Percentiles rank a stretch among this genome's conserved stretches.
Conservation (phyloP, 768 basidiomycete species). For the Myochromella boudieri region DNA sequence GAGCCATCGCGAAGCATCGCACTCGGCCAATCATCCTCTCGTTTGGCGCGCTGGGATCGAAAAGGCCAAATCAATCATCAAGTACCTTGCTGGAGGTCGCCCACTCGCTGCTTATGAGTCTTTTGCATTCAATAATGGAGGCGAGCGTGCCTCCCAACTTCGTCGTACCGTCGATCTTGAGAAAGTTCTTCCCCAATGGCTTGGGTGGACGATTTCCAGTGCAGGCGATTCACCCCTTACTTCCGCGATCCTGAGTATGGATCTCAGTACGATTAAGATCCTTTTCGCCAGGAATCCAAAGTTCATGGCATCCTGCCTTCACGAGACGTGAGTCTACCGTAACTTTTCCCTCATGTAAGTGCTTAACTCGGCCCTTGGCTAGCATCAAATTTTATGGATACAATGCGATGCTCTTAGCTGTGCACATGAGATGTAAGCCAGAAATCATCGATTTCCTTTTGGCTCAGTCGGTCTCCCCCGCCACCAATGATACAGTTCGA, state of each 20-base stretch:
- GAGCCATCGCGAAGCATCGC: constrained; percentile 45
- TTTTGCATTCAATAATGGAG: constrained; percentile 43
- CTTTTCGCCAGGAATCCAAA: constrained; percentile 43
- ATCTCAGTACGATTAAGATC: constrained; percentile 40
- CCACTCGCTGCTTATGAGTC: constrained; percentile 51
- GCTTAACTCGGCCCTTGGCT: constrained; percentile 3
- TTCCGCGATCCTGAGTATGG: constrained; percentile 37
- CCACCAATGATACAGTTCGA: constrained; percentile 40
- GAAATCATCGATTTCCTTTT: constrained; percentile 53
- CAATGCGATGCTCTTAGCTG: constrained; percentile 46
- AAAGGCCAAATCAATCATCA: constrained; percentile 35
- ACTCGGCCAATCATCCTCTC: constrained; percentile 17
- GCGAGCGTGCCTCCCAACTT: constrained; percentile 41
- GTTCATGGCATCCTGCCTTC: constrained; percentile 40
- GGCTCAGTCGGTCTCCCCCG: constrained; percentile 42
- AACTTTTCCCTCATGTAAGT: background rate
- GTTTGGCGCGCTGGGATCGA: constrained; percentile 44
- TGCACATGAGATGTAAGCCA: constrained; percentile 22
- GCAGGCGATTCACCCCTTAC: constrained; percentile 55
- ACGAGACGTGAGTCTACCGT: constrained; percentile 36
- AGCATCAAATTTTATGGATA: constrained; percentile 48
- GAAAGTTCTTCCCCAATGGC: constrained; percentile 40
- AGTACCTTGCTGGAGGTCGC: constrained; percentile 46
- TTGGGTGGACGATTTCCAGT: constrained; percentile 48
- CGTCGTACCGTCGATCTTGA: constrained; percentile 38